Percentiles rank a stretch among this genome's conserved stretches.
phyloP scores from a whole-genome alignment of 106 monocot species.

The Allium sativum region DNA sequence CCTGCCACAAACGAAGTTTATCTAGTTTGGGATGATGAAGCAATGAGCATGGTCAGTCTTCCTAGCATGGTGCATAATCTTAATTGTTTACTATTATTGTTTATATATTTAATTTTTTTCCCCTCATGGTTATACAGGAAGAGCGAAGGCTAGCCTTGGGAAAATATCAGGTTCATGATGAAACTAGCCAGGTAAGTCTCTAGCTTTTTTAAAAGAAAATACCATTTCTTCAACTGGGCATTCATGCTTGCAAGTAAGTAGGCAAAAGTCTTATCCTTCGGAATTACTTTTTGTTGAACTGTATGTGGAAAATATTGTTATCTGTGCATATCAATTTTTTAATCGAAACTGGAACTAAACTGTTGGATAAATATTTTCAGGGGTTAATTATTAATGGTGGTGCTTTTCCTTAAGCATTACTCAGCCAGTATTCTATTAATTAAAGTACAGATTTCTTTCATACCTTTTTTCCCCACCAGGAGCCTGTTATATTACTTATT shows the following conservation, averaged over 20 bases:
- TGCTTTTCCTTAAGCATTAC: too few relatives aligned
- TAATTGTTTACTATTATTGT: background rate
- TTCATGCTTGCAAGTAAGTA: slow-evolving; percentile 8
- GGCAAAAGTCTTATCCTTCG: slow-evolving; percentile 4
- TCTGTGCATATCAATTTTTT: too few relatives aligned
- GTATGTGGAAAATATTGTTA: too few relatives aligned
- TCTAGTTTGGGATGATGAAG: slow-evolving; percentile 99
- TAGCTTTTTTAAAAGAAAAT: slow-evolving; percentile 6
- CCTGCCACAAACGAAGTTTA: slow-evolving; percentile 76
- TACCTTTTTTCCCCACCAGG: too few relatives aligned
- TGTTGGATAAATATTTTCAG: too few relatives aligned
- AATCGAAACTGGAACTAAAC: too few relatives aligned
- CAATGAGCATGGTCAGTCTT: slow-evolving; percentile 84
- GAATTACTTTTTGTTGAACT: background rate
- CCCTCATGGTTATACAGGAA: slow-evolving; percentile 42
- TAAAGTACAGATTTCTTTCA: too few relatives aligned
- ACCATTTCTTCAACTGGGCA: slow-evolving; percentile 22
- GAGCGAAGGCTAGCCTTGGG: slow-evolving; percentile 77
- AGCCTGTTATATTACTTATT: too few relatives aligned
- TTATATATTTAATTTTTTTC: background rate
- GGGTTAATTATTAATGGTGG: too few relatives aligned
- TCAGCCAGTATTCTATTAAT: too few relatives aligned
- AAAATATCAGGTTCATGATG: slow-evolving; percentile 99
- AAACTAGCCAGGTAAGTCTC: slow-evolving; percentile 99
- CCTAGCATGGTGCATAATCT: background rate